Conservation (phyloP, 164 flowering plant genomes). For the Aristolochia californica region DNA sequence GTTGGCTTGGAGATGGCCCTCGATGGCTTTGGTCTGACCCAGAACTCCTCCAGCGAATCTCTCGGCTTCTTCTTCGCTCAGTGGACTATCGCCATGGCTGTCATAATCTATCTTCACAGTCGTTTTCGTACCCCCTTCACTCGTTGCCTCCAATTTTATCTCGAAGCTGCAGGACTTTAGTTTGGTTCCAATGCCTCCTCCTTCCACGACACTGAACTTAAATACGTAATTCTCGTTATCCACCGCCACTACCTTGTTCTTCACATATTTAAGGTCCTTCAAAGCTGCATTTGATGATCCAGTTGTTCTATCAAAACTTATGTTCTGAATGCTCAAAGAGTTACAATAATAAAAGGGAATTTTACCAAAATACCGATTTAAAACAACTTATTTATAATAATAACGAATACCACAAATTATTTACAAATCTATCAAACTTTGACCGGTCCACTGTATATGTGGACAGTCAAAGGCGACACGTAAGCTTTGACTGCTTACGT, state of each 20-base stretch:
- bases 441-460: no score
- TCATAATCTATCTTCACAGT: slow-evolving; percentile 1
- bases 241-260: not conserved
- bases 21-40: slow-evolving; percentile 3
- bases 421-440: no score
- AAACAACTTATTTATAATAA: no score
- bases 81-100: not conserved
- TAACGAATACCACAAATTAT: no score
- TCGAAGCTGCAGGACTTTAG: slow-evolving; percentile 2
- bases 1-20: slow-evolving; percentile 6
- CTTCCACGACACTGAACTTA: slow-evolving; percentile 2
- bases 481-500: no score
- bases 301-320: not conserved
- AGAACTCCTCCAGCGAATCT: not conserved
- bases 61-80: not conserved
- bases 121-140: not conserved
- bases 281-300: not conserved
- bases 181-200: not conserved
- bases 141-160: not conserved
- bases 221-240: not conserved
- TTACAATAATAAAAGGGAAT: not conserved
- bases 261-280: slow-evolving; percentile 3
- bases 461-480: no score
- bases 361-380: no score
- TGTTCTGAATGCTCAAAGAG: not conserved